These are phyloP conservation scores for Boletus rubroflammeus DNA, from an alignment of 768 basidiomycete species.

Conservation along the genomic window DNA sequence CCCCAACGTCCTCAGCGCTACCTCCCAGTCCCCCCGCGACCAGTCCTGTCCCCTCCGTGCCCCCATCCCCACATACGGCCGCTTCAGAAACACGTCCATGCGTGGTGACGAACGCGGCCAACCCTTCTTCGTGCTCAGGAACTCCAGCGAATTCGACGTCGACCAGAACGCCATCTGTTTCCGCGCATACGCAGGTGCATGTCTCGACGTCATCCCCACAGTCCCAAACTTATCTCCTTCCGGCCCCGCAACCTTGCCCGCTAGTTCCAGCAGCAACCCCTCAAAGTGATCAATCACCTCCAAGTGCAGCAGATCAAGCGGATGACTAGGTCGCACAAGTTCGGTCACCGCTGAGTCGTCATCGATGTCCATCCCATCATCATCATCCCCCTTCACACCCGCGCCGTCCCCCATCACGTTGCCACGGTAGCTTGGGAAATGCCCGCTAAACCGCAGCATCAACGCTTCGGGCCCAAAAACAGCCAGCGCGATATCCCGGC, in stretches of 20 bases:
- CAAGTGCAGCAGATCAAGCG: conserved; percentile 62
- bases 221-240: conserved; percentile 40
- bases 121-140: conserved; percentile 43
- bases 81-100: conserved; percentile 49
- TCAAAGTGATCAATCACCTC: conserved; percentile 70
- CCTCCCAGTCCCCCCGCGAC: conserved; percentile 65
- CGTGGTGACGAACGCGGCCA: conserved; percentile 39
- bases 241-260: conserved; percentile 48
- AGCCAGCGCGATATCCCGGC: conserved; percentile 47
- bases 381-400: conserved; percentile 33
- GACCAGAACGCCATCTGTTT: conserved; percentile 50
- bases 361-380: conserved; percentile 61
- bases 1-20: conserved; percentile 44
- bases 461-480: conserved; percentile 43
- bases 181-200: conserved; percentile 52
- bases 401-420: conserved; percentile 15
- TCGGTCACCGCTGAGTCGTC: conserved; percentile 41
- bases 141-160: conserved; percentile 53
- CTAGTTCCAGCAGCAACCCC: conserved; percentile 55
- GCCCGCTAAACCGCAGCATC: conserved; percentile 38
- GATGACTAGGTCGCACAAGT: conserved; percentile 46
- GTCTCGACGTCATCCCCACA: conserved; percentile 39
- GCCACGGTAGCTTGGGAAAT: conserved; percentile 37
- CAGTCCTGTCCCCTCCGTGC: conserved; percentile 73
- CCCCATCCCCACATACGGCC: conserved; percentile 45